A percentile compares a stretch with the other conserved stretches of the same genome.
phyloP scores from a whole-genome alignment of 2,329 filamentous ascomycete species.

The Ceratocystis destructans region DNA sequence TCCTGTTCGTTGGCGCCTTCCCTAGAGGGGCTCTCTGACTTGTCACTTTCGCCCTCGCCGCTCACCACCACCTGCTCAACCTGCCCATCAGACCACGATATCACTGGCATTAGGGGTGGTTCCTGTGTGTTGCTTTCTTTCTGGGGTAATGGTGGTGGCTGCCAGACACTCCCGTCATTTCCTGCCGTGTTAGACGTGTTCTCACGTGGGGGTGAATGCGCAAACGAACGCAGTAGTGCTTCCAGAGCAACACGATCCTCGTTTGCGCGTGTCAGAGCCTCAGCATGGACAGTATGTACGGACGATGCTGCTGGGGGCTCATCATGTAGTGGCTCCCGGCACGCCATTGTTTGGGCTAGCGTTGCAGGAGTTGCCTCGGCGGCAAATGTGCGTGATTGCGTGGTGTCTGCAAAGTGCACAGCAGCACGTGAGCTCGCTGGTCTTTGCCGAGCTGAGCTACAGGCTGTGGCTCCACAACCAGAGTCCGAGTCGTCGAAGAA shows the following conservation, averaged over 20 bases:
- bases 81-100: background rate
- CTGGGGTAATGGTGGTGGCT: background rate
- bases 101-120: background rate
- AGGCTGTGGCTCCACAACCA: background rate
- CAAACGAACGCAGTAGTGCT: background rate
- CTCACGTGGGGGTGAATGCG: background rate
- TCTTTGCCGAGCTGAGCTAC: background rate
- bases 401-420: background rate
- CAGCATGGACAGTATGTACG: background rate
- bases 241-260: background rate
- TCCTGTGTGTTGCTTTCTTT: no score
- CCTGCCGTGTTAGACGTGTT: background rate
- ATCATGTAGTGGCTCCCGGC: background rate
- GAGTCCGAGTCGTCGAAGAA: background rate
- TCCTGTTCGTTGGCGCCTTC: background rate
- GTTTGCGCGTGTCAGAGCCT: background rate
- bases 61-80: background rate
- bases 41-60: background rate
- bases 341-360: background rate
- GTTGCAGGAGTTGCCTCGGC: background rate
- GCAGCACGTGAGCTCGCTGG: background rate
- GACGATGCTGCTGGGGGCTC: background rate
- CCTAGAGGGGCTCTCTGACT: background rate
- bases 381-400: background rate
- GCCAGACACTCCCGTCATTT: background rate